A percentile compares a stretch with the other conserved stretches of the same genome.
Conservation (phyloP, 257 asterid genomes). For the Salvia hispanica region DNA sequence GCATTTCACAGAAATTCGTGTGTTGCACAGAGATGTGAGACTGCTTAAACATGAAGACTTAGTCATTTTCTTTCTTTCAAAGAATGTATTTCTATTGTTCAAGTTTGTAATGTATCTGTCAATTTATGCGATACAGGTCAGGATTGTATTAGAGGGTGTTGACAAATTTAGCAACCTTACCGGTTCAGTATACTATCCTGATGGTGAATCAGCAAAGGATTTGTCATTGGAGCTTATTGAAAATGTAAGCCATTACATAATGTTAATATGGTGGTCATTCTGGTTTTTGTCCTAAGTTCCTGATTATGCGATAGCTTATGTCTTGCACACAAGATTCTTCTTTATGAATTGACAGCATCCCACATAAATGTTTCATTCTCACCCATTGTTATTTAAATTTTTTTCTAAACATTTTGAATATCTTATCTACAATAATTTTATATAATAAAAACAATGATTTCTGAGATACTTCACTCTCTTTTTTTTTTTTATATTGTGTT, state of each 20-base stretch:
- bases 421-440: background rate
- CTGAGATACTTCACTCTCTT: background rate
- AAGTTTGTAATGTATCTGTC: constrained; percentile 18
- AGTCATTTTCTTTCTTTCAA: background rate
- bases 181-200: constrained; percentile 86
- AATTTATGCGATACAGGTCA: constrained; percentile 59
- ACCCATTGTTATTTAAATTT: background rate
- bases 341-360: constrained; percentile 1
- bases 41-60: background rate
- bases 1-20: constrained; percentile 93
- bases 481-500: background rate
- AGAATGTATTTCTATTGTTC: background rate
- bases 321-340: constrained; percentile 3
- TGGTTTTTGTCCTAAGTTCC: background rate
- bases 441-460: background rate
- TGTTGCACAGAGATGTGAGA: constrained; percentile 88
- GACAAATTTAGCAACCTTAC: constrained; percentile 88
- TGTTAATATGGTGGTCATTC: background rate
- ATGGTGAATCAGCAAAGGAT: constrained; percentile 88
- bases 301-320: constrained; percentile 9
- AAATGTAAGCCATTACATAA: constrained; percentile 50
- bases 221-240: constrained; percentile 90
- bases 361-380: background rate
- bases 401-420: background rate
- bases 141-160: constrained; percentile 93